These are phyloP conservation scores for Leucoagaricus sp. DNA, from an alignment of 1,284 basidiomycete genomes.

Conservation along the genomic window DNA sequence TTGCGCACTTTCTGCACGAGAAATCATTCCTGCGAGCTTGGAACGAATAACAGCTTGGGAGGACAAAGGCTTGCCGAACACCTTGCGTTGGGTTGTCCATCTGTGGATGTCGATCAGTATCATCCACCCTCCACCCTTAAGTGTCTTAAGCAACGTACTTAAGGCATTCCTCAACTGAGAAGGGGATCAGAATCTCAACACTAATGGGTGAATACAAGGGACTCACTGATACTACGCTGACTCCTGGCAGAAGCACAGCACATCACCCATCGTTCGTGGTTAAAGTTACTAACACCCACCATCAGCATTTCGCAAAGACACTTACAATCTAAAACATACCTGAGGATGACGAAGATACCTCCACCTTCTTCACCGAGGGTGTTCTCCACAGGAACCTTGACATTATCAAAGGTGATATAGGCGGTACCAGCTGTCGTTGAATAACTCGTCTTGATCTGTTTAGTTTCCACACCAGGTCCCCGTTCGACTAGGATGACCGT, in stretches of 20 bases:
- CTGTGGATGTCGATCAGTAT: conserved; percentile 30
- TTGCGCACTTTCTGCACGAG: conserved; percentile 65
- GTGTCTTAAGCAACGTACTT: conserved; percentile 46
- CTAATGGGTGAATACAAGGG: not conserved
- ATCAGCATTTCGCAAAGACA: conserved; percentile 24
- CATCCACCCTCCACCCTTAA: not conserved
- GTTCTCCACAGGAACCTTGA: conserved; percentile 84
- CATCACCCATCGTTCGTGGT: conserved; percentile 86
- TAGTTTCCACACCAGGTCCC: conserved; percentile 78
- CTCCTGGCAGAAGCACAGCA: conserved; percentile 68
- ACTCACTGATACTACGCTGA: conserved; percentile 49
- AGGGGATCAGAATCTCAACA: conserved; percentile 1
- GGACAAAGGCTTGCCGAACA: conserved; percentile 85
- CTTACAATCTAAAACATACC: conserved; percentile 21
- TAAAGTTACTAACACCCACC: conserved; percentile 56
- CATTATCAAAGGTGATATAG: conserved; percentile 87
- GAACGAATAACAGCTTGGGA: conserved; percentile 86
- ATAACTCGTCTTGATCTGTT: conserved; percentile 84
- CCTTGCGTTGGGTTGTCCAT: conserved; percentile 81
- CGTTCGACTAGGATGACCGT: conserved; percentile 84
- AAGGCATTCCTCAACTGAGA: conserved; percentile 74
- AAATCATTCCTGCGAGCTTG: conserved; percentile 87
- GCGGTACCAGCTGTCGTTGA: conserved; percentile 80
- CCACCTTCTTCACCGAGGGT: conserved; percentile 84
- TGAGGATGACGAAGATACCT: conserved; percentile 80